These are phyloP conservation scores for Lactarius hengduanensis DNA, from an alignment of 768 basidiomycete species.

Conservation along the genomic window DNA sequence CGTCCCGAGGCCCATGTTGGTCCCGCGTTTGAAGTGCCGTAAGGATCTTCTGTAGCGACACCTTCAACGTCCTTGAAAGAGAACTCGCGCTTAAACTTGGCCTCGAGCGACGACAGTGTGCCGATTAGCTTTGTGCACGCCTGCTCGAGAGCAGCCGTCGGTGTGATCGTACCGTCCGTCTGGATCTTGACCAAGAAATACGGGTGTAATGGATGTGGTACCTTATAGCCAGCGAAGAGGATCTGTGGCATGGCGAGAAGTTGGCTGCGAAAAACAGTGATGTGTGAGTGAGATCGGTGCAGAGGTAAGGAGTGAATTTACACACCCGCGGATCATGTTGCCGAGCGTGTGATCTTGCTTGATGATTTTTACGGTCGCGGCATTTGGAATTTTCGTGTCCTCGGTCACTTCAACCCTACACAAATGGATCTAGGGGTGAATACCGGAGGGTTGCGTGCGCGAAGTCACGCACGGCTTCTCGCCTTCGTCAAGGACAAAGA, in stretches of 20 bases:
- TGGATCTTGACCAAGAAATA: conserved; percentile 95
- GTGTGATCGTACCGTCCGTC: conserved; percentile 85
- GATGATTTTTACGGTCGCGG: conserved; percentile 89
- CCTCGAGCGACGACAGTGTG: conserved; percentile 57
- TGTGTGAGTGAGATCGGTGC: not conserved
- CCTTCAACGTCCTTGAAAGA: conserved; percentile 71
- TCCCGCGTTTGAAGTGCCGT: conserved; percentile 31
- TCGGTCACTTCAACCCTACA: conserved; percentile 84
- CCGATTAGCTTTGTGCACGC: conserved; percentile 81
- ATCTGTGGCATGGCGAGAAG: conserved; percentile 84
- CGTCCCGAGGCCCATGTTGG: conserved; percentile 30
- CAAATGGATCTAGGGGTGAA: conserved; percentile 21
- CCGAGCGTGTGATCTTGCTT: conserved; percentile 98
- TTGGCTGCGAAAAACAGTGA: conserved; percentile 54
- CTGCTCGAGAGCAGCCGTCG: conserved; percentile 76
- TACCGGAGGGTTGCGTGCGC: conserved; percentile 5
- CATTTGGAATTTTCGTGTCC: conserved; percentile 97
- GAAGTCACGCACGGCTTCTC: conserved; percentile 79
- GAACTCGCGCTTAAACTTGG: conserved; percentile 81
- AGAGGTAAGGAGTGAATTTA: conserved; percentile 30
- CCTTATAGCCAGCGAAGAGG: conserved; percentile 97
- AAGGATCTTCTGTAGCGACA: conserved; percentile 35
- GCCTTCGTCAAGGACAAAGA: conserved; percentile 88
- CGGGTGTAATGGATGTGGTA: conserved; percentile 93
- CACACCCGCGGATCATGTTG: conserved; percentile 94